A percentile compares a stretch with the other conserved stretches of the same genome.
phyloP scores from a whole-genome alignment of 2,329 filamentous ascomycete species.

The Ascochyta pisi region DNA sequence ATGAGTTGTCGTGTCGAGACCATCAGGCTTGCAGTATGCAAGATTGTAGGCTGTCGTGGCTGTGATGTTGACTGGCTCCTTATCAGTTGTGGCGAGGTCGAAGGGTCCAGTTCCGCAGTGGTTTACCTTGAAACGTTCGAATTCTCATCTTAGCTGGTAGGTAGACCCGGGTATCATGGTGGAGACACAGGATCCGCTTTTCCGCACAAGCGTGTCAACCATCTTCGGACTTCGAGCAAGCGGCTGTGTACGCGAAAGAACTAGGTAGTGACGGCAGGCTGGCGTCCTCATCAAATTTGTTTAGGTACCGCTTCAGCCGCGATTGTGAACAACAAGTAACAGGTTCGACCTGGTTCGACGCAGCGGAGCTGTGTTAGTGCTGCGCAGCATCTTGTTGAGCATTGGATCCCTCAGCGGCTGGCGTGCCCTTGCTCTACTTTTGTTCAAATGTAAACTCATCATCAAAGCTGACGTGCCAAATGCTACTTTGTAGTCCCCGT shows the following conservation, averaged over 20 bases:
- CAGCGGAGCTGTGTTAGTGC: not conserved
- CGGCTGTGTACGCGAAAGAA: conserved; percentile 1
- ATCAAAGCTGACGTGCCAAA: too few species aligned
- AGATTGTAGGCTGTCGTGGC: not conserved
- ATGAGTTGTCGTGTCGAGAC: not conserved
- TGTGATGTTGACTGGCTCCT: not conserved
- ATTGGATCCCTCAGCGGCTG: too few species aligned
- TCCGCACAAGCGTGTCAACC: conserved; percentile 15
- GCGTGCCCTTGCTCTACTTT: not conserved
- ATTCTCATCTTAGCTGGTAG: conserved; percentile 16
- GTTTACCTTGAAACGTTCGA: conserved; percentile 3
- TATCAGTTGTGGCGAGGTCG: not conserved
- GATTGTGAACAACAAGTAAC: not conserved
- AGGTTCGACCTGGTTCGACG: not conserved
- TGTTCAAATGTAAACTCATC: not conserved
- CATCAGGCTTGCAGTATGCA: conserved; percentile 1
- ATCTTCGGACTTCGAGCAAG: conserved; percentile 6
- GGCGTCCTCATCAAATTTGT: not conserved
- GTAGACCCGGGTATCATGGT: not conserved
- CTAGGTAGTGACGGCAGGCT: not conserved
- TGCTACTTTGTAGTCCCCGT: too few species aligned
- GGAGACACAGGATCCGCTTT: conserved; percentile 2
- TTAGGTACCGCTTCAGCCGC: conserved; percentile 7
- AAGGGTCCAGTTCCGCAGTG: conserved; percentile 2
- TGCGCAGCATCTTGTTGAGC: not conserved